Evolutionary conservation across 148 eudicot species (phyloP).

Genomic region (Beta vulgaris): DNA sequence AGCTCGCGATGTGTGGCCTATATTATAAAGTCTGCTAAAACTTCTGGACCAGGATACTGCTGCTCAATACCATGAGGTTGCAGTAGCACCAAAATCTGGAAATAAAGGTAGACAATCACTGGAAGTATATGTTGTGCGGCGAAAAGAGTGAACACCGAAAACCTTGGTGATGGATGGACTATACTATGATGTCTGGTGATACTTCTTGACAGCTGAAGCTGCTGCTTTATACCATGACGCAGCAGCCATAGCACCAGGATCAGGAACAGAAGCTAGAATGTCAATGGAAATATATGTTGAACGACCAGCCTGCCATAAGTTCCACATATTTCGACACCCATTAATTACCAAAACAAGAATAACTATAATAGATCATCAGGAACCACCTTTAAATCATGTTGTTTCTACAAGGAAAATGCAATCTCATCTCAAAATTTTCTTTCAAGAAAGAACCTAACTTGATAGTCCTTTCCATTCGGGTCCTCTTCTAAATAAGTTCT

Average conservation of each 20-base stretch:
- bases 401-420: too few species aligned
- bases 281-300: slow-evolving; percentile 68
- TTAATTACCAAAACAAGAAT: slow-evolving; percentile 7
- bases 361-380: not conserved
- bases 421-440: too few species aligned
- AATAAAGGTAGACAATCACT: slow-evolving; percentile 54
- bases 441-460: too few species aligned
- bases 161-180: not conserved
- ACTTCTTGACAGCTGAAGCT: slow-evolving; percentile 64
- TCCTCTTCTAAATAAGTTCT: too few species aligned
- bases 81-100: slow-evolving; percentile 90
- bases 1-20: not conserved
- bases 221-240: slow-evolving; percentile 94
- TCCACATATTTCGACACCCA: not conserved
- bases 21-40: not conserved
- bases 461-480: too few species aligned
- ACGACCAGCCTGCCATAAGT: slow-evolving; percentile 76
- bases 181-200: slow-evolving; percentile 17
- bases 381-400: not conserved
- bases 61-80: slow-evolving; percentile 86
- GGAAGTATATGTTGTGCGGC: slow-evolving; percentile 70
- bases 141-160: slow-evolving; percentile 18
- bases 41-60: slow-evolving; percentile 65
- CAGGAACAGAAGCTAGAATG: slow-evolving; percentile 76
- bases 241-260: slow-evolving; percentile 99